phyloP scores from a whole-genome alignment of 2,329 filamentous ascomycete species.

The Cytospora chrysosperma region DNA sequence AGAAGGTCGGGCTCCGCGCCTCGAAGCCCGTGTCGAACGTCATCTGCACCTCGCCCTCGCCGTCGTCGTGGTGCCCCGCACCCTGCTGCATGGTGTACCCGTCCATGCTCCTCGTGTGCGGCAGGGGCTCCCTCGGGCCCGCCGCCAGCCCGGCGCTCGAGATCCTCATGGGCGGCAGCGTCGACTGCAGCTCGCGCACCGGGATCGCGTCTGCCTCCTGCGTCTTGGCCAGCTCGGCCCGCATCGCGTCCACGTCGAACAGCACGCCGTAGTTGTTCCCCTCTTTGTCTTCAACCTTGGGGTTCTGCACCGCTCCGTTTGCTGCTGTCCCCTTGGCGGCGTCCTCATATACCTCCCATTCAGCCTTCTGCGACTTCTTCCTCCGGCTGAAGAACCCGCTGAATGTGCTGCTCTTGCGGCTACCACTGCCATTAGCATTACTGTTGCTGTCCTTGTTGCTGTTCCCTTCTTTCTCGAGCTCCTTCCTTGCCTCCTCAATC shows the following conservation, averaged over 20 bases:
- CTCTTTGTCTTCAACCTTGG: slow-evolving; percentile 47
- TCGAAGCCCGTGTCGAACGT: slow-evolving; percentile 67
- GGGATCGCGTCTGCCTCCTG: slow-evolving; percentile 50
- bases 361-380: slow-evolving; percentile 71
- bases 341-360: slow-evolving; percentile 25
- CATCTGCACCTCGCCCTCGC: slow-evolving; percentile 63
- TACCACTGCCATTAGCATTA: slow-evolving; percentile 22
- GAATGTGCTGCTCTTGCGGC: slow-evolving; percentile 51
- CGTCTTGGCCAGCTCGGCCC: slow-evolving; percentile 76
- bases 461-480: slow-evolving; percentile 79
- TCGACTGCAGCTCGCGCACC: slow-evolving; percentile 82
- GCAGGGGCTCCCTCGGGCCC: slow-evolving; percentile 36
- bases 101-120: slow-evolving; percentile 50
- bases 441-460: neutral
- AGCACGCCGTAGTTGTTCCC: slow-evolving; percentile 65
- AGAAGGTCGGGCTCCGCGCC: slow-evolving; percentile 19
- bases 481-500: slow-evolving; percentile 89
- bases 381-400: slow-evolving; percentile 75
- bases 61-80: slow-evolving; percentile 42
- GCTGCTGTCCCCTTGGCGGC: slow-evolving; percentile 22
- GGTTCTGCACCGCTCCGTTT: slow-evolving; percentile 30
- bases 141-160: slow-evolving; percentile 34
- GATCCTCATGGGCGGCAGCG: slow-evolving; percentile 86
- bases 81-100: slow-evolving; percentile 23
- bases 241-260: slow-evolving; percentile 94